These are phyloP conservation scores for Cladosporium sp. DNA, from an alignment of 2,329 filamentous ascomycete genomes.

Conservation along the genomic window DNA sequence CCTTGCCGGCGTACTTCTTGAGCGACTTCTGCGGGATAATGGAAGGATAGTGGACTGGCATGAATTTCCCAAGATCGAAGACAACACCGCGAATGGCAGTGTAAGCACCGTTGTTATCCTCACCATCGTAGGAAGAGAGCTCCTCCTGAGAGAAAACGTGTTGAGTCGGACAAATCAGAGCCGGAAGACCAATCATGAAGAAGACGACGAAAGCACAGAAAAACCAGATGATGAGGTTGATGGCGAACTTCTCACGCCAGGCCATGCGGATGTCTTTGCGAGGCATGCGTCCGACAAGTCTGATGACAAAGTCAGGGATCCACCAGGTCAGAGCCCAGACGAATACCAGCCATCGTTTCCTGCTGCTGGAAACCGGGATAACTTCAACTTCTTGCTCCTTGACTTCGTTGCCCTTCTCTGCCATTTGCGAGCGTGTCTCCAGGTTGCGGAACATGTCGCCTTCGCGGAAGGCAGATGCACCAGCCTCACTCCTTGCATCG, in stretches of 20 bases:
- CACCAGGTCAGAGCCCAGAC: conserved; percentile 83
- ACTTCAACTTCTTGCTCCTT: conserved; percentile 88
- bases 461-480: conserved; percentile 80
- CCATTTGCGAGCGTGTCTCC: conserved; percentile 89
- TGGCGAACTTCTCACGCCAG: conserved; percentile 96
- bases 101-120: conserved; percentile 60
- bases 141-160: conserved; percentile 78
- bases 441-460: conserved; percentile 98
- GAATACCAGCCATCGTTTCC: conserved; percentile 85
- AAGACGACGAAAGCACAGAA: conserved; percentile 73
- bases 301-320: conserved; percentile 78
- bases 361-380: conserved; percentile 67
- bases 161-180: conserved; percentile 85
- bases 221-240: conserved; percentile 96
- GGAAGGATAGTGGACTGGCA: conserved; percentile 71
- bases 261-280: conserved; percentile 88
- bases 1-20: conserved; percentile 76
- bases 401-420: conserved; percentile 89
- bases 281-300: conserved; percentile 73
- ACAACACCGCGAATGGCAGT: conserved; percentile 84
- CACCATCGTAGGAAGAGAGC: conserved; percentile 68
- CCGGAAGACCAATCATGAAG: conserved; percentile 83
- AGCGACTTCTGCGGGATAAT: conserved; percentile 59
- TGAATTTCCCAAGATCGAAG: conserved; percentile 72
- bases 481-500: conserved; percentile 85